These are phyloP conservation scores for Tricholomella constricta DNA, from an alignment of 768 basidiomycete genomes.

Conservation along the genomic window DNA sequence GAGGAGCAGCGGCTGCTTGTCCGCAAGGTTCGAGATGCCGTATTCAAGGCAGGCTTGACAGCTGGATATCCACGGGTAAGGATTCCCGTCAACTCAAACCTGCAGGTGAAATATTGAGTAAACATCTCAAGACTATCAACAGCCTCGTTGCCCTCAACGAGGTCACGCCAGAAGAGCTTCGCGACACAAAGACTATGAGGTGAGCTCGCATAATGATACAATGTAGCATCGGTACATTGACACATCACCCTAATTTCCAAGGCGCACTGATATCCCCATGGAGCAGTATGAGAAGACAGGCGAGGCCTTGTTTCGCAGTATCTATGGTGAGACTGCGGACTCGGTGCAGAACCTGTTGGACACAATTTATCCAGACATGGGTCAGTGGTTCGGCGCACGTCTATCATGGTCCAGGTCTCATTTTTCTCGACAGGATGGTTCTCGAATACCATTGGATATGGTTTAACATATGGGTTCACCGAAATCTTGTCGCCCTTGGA, in stretches of 20 bases:
- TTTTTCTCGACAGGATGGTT: slow-evolving; percentile 47
- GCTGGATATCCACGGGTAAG: slow-evolving; percentile 60
- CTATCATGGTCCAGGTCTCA: neutral
- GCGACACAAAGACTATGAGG: slow-evolving; percentile 50
- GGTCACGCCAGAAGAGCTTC: slow-evolving; percentile 52
- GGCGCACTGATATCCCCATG: slow-evolving; percentile 43
- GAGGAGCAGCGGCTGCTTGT: slow-evolving; percentile 46
- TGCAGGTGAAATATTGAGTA: neutral
- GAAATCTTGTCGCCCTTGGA: slow-evolving; percentile 51
- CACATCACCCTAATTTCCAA: slow-evolving; percentile 19
- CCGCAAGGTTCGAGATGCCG: slow-evolving; percentile 58
- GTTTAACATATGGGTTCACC: slow-evolving; percentile 52
- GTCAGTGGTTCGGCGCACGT: slow-evolving; percentile 34
- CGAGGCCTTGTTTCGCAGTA: slow-evolving; percentile 41
- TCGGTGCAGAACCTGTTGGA: slow-evolving; percentile 49
- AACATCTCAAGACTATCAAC: slow-evolving; percentile 52
- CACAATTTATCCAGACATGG: slow-evolving; percentile 63
- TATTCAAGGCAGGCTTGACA: slow-evolving; percentile 63
- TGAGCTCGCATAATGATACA: neutral
- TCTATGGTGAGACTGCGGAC: slow-evolving; percentile 60
- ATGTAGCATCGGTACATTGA: neutral
- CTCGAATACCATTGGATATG: slow-evolving; percentile 56
- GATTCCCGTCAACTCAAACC: neutral
- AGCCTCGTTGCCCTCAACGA: slow-evolving; percentile 51
- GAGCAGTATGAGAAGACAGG: slow-evolving; percentile 47